Percentiles rank a stretch among this genome's conserved stretches.
phyloP scores from a whole-genome alignment of 1,284 basidiomycete species.

The Cryptococcus amylolentus region DNA sequence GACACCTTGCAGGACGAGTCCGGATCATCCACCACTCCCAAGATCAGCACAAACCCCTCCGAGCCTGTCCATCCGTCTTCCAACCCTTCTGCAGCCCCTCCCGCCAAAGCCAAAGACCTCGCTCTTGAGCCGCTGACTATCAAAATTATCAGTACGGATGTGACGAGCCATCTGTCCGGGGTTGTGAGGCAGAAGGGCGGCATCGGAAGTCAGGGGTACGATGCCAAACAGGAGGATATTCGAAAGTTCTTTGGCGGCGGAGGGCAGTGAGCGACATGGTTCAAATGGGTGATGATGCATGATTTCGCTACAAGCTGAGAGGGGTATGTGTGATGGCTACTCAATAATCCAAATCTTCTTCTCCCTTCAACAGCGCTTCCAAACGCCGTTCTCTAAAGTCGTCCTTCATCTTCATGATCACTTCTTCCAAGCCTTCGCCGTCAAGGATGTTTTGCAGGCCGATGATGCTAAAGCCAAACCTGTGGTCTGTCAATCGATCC shows the following conservation, averaged over 20 bases:
- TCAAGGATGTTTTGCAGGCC: slow-evolving; percentile 73
- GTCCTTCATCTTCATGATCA: slow-evolving; percentile 60
- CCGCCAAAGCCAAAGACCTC: slow-evolving; percentile 1
- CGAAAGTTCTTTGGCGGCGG: slow-evolving; percentile 69
- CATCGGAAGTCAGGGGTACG: slow-evolving; percentile 66
- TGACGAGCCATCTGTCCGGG: slow-evolving; percentile 48
- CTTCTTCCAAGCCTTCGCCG: slow-evolving; percentile 62
- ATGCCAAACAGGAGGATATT: slow-evolving; percentile 71
- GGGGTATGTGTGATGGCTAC: neutral
- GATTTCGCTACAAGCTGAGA: neutral
- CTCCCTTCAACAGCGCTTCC: slow-evolving; percentile 60
- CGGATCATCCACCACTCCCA: slow-evolving; percentile 4
- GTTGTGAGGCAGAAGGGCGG: slow-evolving; percentile 69
- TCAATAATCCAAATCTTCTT: slow-evolving; percentile 46
- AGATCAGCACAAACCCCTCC: slow-evolving; percentile 22
- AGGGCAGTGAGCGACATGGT: neutral
- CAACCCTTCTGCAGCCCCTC: slow-evolving; percentile 29
- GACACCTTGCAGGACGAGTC: slow-evolving; percentile 21
- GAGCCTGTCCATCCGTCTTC: slow-evolving; percentile 30
- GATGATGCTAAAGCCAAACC: slow-evolving; percentile 72
- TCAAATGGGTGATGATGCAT: slow-evolving; percentile 7
- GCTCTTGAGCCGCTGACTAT: slow-evolving; percentile 29
- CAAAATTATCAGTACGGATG: slow-evolving; percentile 40
- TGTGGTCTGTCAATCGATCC: slow-evolving; percentile 89
- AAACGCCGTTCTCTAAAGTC: slow-evolving; percentile 64